These are phyloP conservation scores for Trifolium repens DNA, from an alignment of 306 rosid species.

Conservation along the genomic window DNA sequence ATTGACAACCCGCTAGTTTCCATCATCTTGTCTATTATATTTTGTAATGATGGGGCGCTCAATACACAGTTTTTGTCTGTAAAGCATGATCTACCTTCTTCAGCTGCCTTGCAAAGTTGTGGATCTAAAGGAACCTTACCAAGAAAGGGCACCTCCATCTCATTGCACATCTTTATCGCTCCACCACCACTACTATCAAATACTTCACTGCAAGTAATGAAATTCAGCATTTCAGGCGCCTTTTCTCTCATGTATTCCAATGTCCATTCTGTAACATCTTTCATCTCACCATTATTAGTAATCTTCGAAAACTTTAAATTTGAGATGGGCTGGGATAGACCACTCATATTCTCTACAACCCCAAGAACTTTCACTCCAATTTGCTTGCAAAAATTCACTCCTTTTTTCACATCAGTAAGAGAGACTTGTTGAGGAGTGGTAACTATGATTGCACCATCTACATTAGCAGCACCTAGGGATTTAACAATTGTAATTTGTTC, in stretches of 20 bases:
- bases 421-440: slow-evolving; percentile 97
- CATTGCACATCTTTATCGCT: slow-evolving; percentile 76
- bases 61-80: slow-evolving; percentile 57
- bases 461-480: slow-evolving; percentile 67
- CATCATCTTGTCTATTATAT: slow-evolving; percentile 66
- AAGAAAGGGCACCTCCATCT: slow-evolving; percentile 81
- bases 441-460: slow-evolving; percentile 92
- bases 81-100: slow-evolving; percentile 91
- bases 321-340: slow-evolving; percentile 66
- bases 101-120: slow-evolving; percentile 89
- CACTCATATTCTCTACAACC: slow-evolving; percentile 94
- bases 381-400: slow-evolving; percentile 85
- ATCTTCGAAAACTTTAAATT: slow-evolving; percentile 66
- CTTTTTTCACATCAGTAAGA: slow-evolving; percentile 86
- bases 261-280: slow-evolving; percentile 75
- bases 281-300: slow-evolving; percentile 66
- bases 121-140: slow-evolving; percentile 96
- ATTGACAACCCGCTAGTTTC: slow-evolving; percentile 55
- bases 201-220: slow-evolving; percentile 76
- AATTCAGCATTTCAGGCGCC: slow-evolving; percentile 64
- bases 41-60: slow-evolving; percentile 82
- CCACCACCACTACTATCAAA: slow-evolving; percentile 90
- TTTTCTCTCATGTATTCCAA: slow-evolving; percentile 63
- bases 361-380: slow-evolving; percentile 84
- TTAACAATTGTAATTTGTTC: slow-evolving; percentile 90